phyloP scores from a whole-genome alignment of 2,329 filamentous ascomycete genomes.

The Alternaria conjuncta region DNA sequence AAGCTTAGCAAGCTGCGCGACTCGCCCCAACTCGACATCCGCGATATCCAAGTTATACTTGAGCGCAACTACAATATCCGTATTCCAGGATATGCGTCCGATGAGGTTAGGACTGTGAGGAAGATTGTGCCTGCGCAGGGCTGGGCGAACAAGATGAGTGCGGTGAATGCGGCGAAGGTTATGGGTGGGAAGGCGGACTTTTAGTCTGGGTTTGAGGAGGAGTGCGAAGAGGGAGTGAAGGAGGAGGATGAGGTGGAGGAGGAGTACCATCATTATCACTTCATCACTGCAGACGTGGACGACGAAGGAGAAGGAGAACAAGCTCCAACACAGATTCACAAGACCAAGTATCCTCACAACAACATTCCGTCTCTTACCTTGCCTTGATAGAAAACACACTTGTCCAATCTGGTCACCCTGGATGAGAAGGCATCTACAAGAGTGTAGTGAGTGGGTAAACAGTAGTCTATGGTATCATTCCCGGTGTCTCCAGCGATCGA shows the following conservation, averaged over 20 bases:
- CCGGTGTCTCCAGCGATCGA: not conserved
- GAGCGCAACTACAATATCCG: conserved; percentile 75
- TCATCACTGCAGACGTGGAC: not conserved
- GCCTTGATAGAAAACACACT: not conserved
- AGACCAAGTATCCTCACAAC: not conserved
- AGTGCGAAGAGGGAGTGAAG: too few relatives aligned
- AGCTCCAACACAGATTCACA: not conserved
- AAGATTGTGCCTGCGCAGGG: conserved; percentile 87
- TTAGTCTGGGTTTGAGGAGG: conserved; percentile 12
- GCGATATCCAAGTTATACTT: conserved; percentile 63
- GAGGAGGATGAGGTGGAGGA: not conserved
- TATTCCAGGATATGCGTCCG: conserved; percentile 91
- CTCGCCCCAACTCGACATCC: conserved; percentile 84
- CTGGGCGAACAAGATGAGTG: conserved; percentile 97
- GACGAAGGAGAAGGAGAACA: not conserved
- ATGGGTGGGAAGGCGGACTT: conserved; percentile 56
- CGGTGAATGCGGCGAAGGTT: conserved; percentile 90
- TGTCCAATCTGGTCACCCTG: not conserved
- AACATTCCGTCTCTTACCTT: not conserved
- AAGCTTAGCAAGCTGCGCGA: conserved; percentile 91
- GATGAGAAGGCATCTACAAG: not conserved
- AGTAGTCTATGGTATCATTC: conserved; percentile 20
- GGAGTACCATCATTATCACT: not conserved
- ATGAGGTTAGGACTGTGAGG: conserved; percentile 91
- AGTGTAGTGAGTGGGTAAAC: not conserved